These are phyloP conservation scores for Kernera saxatilis DNA, from an alignment of 345 rosid species.

Conservation along the genomic window DNA sequence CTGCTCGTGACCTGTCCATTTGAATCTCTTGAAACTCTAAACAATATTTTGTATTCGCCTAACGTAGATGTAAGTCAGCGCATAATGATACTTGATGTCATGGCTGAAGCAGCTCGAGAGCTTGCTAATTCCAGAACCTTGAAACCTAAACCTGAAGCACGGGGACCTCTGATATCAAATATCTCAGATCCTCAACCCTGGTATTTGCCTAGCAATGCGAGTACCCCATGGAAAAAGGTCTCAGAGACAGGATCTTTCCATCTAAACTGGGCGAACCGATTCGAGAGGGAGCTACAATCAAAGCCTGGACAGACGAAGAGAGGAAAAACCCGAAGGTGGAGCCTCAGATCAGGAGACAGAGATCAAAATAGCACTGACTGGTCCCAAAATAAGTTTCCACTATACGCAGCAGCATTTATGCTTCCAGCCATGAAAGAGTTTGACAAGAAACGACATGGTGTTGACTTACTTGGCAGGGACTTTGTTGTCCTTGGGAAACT, in stretches of 20 bases:
- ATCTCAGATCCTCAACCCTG: conserved; percentile 81
- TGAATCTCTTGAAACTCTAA: conserved; percentile 64
- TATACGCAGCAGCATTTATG: conserved; percentile 92
- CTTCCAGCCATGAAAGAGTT: conserved; percentile 96
- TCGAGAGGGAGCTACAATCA: conserved; percentile 80
- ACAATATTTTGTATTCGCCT: conserved; percentile 70
- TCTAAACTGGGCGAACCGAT: conserved; percentile 71
- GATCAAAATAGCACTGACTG: conserved; percentile 45
- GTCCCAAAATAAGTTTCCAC: conserved; percentile 75
- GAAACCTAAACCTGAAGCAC: conserved; percentile 48
- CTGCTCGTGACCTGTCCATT: conserved; percentile 73
- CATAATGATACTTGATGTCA: conserved; percentile 91
- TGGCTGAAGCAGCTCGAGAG: conserved; percentile 92
- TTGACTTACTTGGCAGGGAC: conserved; percentile 92
- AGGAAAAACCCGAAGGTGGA: conserved; percentile 89
- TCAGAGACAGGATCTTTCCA: conserved; percentile 48
- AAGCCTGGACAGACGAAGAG: conserved; percentile 49
- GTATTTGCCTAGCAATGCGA: conserved; percentile 77
- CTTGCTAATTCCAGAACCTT: conserved; percentile 60
- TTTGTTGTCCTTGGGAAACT: conserved; percentile 93
- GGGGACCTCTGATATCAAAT: conserved; percentile 50
- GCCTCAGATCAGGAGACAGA: conserved; percentile 44
- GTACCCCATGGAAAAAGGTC: conserved; percentile 82
- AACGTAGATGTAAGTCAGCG: conserved; percentile 89
- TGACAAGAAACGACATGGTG: conserved; percentile 92